Evolutionary conservation across 345 rosid genomes (phyloP), one percentile per base, ranked within the genome.

Genomic region (Eutrema heterophyllum): DNA sequence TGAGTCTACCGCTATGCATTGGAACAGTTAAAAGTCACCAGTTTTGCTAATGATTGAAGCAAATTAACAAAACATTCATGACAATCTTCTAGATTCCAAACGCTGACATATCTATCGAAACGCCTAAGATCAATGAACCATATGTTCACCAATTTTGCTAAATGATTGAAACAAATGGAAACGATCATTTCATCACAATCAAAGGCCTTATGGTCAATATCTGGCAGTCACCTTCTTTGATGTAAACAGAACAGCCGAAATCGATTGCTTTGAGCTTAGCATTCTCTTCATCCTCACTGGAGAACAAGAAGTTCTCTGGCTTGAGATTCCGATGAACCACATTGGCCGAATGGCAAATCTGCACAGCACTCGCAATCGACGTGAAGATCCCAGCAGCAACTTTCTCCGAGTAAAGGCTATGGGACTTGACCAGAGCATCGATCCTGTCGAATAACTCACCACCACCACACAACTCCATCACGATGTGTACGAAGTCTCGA

Each of bases 401-500:
- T 50, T 80, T 81, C 86, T 87, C 97, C 0, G 88, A 69, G 69
- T 91, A 88, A 59, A 81, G 83, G 51, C 88, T 86, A 30, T 78
- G 74, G n/a, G 81, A 50, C 5, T 50, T 27, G 12, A 9, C 38
- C 33, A 33, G 0, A 35, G 48, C 88, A 30, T 79, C 81, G 46
- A 88, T 85, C 54, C 81, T 75, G 78, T 90, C 88, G 54, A 83
- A 91, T 13, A 91, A 81, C 84, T 91, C 92, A 29, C 97, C 92
- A 9, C 97, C 95, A 48, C 81, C 73, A 59, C 96, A 88, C 56
- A 88, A 82, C 70, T 88, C 96, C 96, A 90, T 90, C 39, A 88
- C 91, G 9, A 91, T 78, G 75, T 91, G 91, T 38, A 88, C 86
- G 12, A 81, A 83, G 12, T 81, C 81, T 52, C 72, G 72, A 57